These are phyloP conservation scores for Zhuliangozyma parablackwelliae DNA, from an alignment of 1,139 yeast species.

Conservation along the genomic window DNA sequence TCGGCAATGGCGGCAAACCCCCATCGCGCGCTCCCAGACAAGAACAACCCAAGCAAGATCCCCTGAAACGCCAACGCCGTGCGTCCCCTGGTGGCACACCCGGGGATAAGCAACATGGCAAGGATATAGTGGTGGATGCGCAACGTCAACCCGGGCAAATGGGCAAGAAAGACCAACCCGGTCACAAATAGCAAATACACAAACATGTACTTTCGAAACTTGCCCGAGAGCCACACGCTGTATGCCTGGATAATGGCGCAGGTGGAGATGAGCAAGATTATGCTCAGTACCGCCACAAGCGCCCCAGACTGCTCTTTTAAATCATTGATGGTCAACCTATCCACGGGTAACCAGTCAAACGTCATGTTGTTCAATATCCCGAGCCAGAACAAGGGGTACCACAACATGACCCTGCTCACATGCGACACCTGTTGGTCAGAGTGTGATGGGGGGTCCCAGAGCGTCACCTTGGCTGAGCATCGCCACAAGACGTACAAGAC, in stretches of 20 bases:
- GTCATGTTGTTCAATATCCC: slow-evolving; percentile 85
- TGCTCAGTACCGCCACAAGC: slow-evolving; percentile 53
- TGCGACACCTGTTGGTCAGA: slow-evolving; percentile 30
- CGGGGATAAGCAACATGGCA: slow-evolving; percentile 76
- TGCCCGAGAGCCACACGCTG: slow-evolving; percentile 76
- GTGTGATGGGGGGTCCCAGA: slow-evolving; percentile 17
- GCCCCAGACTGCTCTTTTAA: slow-evolving; percentile 76
- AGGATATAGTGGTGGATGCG: slow-evolving; percentile 87
- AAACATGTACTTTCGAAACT: slow-evolving; percentile 53
- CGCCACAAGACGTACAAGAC: slow-evolving; percentile 73
- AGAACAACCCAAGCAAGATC: slow-evolving; percentile 68
- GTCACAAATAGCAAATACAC: slow-evolving; percentile 49
- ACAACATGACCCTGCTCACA: slow-evolving; percentile 53
- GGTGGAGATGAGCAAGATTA: slow-evolving; percentile 39
- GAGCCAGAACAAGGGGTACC: slow-evolving; percentile 83
- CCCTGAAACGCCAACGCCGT: slow-evolving; percentile 79
- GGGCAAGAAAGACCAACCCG: slow-evolving; percentile 43
- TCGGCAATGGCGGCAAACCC: slow-evolving; percentile 88
- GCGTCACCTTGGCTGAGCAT: slow-evolving; percentile 40
- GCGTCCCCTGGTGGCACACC: slow-evolving; percentile 75
- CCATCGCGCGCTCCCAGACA: slow-evolving; percentile 90
- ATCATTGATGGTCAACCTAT: slow-evolving; percentile 70
- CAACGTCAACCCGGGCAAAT: slow-evolving; percentile 66
- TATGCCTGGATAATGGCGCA: slow-evolving; percentile 74
- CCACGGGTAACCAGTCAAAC: slow-evolving; percentile 84